Evolutionary conservation across 345 rosid species (phyloP).

Genomic region (Erucastrum elatum): DNA sequence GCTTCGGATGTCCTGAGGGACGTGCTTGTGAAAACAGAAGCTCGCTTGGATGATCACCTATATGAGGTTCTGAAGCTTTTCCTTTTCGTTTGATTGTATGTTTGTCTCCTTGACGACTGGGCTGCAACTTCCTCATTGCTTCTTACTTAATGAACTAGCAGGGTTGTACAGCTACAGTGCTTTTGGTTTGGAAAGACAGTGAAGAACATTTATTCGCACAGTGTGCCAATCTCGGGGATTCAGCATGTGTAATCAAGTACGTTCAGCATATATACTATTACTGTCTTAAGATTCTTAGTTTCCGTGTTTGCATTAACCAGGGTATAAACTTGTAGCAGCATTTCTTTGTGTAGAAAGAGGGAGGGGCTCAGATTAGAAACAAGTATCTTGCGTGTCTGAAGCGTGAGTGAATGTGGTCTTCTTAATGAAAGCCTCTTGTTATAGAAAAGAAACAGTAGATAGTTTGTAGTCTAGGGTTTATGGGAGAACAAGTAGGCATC

Average conservation of each 20-base stretch:
- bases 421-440: slow-evolving; percentile 4
- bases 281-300: slow-evolving; percentile 27
- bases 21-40: slow-evolving; percentile 82
- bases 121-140: slow-evolving; percentile 17
- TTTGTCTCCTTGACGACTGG: slow-evolving; percentile 16
- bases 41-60: slow-evolving; percentile 59
- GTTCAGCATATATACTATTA: slow-evolving; percentile 33
- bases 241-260: slow-evolving; percentile 83
- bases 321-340: slow-evolving; percentile 30
- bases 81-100: slow-evolving; percentile 16
- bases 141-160: slow-evolving; percentile 36
- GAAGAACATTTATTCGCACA: slow-evolving; percentile 63
- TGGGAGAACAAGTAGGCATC: slow-evolving; percentile 15
- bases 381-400: slow-evolving; percentile 31
- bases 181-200: slow-evolving; percentile 73
- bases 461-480: neutral
- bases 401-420: slow-evolving; percentile 36
- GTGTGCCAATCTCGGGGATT: slow-evolving; percentile 96
- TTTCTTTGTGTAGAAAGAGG: slow-evolving; percentile 34
- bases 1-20: slow-evolving; percentile 84
- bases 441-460: slow-evolving; percentile 29
- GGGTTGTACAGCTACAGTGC: slow-evolving; percentile 98
- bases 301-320: slow-evolving; percentile 11
- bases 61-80: slow-evolving; percentile 69
- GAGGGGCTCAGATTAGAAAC: slow-evolving; percentile 36